These are phyloP conservation scores for Leptographium radiaticola DNA, from an alignment of 2,329 filamentous ascomycete species.

Conservation along the genomic window DNA sequence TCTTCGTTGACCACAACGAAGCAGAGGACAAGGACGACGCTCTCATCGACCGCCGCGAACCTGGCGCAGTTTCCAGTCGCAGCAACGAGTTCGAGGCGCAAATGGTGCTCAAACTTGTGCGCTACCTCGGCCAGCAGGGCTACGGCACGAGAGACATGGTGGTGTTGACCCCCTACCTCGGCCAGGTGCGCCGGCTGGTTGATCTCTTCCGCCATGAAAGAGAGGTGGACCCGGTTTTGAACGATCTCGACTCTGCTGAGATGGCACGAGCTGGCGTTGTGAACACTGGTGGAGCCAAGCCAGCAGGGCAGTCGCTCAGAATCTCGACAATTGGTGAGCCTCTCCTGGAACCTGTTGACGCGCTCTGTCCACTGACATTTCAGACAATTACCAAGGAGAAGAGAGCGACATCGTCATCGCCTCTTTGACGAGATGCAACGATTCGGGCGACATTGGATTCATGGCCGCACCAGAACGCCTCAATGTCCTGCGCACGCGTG, in stretches of 20 bases:
- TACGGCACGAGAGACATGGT: conserved; percentile 54
- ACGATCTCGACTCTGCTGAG: conserved; percentile 43
- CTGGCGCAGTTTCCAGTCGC: conserved; percentile 17
- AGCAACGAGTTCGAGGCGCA: conserved; percentile 51
- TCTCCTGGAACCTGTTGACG: neutral
- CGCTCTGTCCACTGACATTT: neutral
- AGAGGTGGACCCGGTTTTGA: conserved; percentile 40
- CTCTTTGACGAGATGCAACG: conserved; percentile 56
- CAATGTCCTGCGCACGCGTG: conserved; percentile 58
- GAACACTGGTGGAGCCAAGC: conserved; percentile 30
- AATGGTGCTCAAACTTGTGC: conserved; percentile 52
- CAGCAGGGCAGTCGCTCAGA: conserved; percentile 33
- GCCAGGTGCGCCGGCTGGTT: conserved; percentile 47
- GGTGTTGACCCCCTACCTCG: conserved; percentile 59
- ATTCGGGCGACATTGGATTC: conserved; percentile 53
- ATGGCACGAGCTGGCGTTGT: conserved; percentile 45
- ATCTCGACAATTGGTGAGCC: conserved; percentile 57
- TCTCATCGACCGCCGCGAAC: conserved; percentile 36
- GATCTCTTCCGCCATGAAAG: conserved; percentile 39
- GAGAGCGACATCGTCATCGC: conserved; percentile 61
- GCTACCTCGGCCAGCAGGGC: conserved; percentile 58
- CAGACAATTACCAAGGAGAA: conserved; percentile 70
- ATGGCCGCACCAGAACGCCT: conserved; percentile 51
- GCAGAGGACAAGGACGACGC: conserved; percentile 32
- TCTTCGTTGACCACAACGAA: conserved; percentile 52